Evolutionary conservation across 495 filamentous ascomycete genomes (phyloP).

Genomic region (Penicillium desertorum): DNA sequence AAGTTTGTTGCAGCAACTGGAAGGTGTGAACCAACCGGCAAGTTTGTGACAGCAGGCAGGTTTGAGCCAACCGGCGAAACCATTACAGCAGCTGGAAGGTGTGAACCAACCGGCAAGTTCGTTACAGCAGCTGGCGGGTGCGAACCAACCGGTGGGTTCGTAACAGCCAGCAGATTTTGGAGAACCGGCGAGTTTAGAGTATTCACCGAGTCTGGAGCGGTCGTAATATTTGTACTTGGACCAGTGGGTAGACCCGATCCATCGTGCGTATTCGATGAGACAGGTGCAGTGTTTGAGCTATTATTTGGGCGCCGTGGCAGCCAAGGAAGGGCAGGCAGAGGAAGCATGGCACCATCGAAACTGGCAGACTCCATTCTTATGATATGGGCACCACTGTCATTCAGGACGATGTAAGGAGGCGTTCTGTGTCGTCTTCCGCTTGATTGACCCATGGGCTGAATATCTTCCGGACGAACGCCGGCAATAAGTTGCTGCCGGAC

Average conservation of each 20-base stretch:
- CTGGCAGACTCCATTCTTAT: neutral
- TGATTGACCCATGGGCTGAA: slow-evolving; percentile 19
- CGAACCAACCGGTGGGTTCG: neutral
- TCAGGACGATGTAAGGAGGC: neutral
- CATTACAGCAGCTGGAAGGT: too few species aligned
- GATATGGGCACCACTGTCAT: neutral
- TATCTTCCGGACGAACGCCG: slow-evolving; percentile 29
- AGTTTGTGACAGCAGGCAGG: too few species aligned
- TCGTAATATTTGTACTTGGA: neutral
- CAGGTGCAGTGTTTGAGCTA: neutral
- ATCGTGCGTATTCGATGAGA: neutral
- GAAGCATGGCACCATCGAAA: slow-evolving; percentile 4
- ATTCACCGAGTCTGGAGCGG: too few species aligned
- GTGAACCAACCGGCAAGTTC: too few species aligned
- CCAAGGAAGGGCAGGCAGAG: neutral
- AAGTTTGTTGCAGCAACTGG: too few species aligned
- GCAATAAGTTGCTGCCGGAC: slow-evolving; percentile 33
- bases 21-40: too few species aligned
- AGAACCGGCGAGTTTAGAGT: too few species aligned
- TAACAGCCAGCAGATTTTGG: too few species aligned
- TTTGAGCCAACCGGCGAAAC: too few species aligned
- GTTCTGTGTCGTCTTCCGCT: neutral
- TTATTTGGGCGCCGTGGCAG: neutral
- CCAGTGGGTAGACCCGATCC: neutral
- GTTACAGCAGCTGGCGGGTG: too few species aligned